A percentile compares a stretch with the other conserved stretches of the same genome.
These are phyloP conservation scores for Myriosclerotinia scirpicola DNA, from an alignment of 2,329 filamentous ascomycete species.

Conservation along the genomic window DNA sequence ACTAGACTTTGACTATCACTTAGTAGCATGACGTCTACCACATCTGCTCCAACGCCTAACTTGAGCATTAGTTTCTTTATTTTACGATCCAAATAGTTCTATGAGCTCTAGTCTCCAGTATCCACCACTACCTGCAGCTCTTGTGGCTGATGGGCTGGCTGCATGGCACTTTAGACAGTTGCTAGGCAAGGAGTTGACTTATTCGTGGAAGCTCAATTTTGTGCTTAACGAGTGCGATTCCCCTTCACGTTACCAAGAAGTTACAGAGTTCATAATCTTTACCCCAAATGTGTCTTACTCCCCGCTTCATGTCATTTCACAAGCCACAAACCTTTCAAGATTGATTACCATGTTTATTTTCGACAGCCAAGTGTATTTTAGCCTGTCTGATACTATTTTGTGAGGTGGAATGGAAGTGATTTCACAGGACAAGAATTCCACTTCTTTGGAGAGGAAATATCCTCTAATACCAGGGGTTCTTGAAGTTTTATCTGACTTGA, in stretches of 20 bases:
- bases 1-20: too few species aligned
- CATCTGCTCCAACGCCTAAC: background rate
- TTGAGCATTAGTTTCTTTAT: background rate
- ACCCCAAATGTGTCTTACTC: too few species aligned
- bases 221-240: too few species aligned
- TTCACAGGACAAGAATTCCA: too few species aligned
- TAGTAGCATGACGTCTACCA: too few species aligned
- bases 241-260: too few species aligned
- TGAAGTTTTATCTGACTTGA: background rate
- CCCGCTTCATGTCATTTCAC: background rate
- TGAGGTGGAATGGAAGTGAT: too few species aligned
- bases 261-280: too few species aligned
- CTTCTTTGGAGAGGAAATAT: background rate
- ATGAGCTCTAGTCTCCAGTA: background rate
- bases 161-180: background rate
- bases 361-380: too few species aligned
- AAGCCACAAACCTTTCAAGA: background rate
- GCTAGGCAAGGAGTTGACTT: too few species aligned
- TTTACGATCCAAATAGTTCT: background rate
- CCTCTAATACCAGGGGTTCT: background rate
- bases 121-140: background rate
- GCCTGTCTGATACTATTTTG: background rate
- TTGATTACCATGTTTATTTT: background rate
- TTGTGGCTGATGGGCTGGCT: background rate
- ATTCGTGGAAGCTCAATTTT: too few species aligned